Conservation (phyloP, 1,284 basidiomycete genomes). For the Naganishia albida region DNA sequence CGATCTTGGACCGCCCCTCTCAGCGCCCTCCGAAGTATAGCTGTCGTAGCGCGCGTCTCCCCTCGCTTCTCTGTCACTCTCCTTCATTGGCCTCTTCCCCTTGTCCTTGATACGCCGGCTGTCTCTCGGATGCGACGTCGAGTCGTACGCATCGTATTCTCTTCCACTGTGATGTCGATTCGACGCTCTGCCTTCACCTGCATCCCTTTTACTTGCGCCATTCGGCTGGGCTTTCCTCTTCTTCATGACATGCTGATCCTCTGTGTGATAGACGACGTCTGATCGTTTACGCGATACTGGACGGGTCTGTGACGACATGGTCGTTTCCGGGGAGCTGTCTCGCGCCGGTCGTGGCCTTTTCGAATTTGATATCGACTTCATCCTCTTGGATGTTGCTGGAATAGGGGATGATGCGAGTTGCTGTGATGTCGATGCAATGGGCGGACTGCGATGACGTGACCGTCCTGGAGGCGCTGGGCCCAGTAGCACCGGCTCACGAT, state of each 20-base stretch:
- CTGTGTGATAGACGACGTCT: background rate
- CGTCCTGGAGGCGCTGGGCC: background rate
- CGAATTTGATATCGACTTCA: background rate
- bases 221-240: background rate
- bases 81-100: background rate
- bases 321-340: background rate
- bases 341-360: background rate
- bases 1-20: background rate
- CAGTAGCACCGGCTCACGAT: no score
- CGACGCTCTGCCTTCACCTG: background rate
- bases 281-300: background rate
- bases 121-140: background rate
- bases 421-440: background rate
- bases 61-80: background rate
- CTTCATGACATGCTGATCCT: background rate
- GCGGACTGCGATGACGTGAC: background rate
- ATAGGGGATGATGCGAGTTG: no score
- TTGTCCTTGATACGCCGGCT: background rate
- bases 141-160: background rate
- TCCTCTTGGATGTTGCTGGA: slow-evolving; percentile 2
- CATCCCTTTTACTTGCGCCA: background rate
- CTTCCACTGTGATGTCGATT: background rate
- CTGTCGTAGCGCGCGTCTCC: background rate
- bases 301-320: background rate
- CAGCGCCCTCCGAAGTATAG: background rate